These are phyloP conservation scores for Aspergillus sclerotialis DNA, from an alignment of 2,329 filamentous ascomycete species.

Conservation along the genomic window DNA sequence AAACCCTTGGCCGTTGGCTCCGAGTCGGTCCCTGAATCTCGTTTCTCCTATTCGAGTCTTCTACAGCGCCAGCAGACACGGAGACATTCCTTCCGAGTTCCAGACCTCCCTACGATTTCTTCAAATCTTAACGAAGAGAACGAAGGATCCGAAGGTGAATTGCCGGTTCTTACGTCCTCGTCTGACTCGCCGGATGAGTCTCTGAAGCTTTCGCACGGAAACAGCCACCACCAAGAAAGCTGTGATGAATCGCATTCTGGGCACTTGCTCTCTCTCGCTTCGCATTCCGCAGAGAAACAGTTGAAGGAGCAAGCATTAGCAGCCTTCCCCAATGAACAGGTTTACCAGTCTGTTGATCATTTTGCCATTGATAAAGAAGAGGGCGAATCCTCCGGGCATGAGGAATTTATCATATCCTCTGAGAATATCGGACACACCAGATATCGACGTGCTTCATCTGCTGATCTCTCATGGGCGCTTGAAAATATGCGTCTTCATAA, in stretches of 20 bases:
- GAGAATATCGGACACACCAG: conserved; percentile 19
- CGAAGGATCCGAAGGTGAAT: conserved; percentile 35
- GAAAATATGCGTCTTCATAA: conserved; percentile 74
- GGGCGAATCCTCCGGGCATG: conserved; percentile 27
- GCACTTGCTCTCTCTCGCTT: conserved; percentile 72
- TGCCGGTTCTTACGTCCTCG: conserved; percentile 34
- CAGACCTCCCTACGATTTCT: conserved; percentile 54
- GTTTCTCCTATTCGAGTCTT: conserved; percentile 39
- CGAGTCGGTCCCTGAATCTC: conserved; percentile 47
- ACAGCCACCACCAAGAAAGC: conserved; percentile 41
- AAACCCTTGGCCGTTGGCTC: conserved; percentile 46
- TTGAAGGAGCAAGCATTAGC: conserved; percentile 58
- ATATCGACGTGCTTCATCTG: conserved; percentile 37
- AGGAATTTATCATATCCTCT: conserved; percentile 18
- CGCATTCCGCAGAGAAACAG: conserved; percentile 71
- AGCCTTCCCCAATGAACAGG: conserved; percentile 43
- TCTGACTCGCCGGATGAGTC: conserved; percentile 21
- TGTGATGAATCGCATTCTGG: conserved; percentile 70
- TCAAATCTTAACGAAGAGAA: conserved; percentile 55
- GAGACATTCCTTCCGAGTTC: conserved; percentile 54
- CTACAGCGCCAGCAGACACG: conserved; percentile 26
- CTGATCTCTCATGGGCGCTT: conserved; percentile 61
- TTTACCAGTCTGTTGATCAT: conserved; percentile 40
- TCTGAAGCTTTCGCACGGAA: conserved; percentile 24
- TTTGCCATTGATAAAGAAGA: conserved; percentile 38